Conservation (phyloP, 2,329 filamentous ascomycete genomes). For the Rhynchosporium graminicola region DNA sequence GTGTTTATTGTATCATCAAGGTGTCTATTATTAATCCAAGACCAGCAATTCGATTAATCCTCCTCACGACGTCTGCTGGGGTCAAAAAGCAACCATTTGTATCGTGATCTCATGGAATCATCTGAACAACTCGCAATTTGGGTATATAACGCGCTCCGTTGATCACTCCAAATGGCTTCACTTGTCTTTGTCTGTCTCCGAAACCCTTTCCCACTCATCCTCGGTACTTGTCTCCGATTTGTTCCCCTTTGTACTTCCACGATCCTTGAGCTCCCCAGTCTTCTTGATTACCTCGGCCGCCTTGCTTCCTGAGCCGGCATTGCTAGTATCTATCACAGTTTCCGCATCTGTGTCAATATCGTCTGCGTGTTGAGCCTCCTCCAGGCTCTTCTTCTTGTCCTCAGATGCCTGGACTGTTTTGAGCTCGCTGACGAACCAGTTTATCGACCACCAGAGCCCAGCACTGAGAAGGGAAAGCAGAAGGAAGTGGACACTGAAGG, state of each 20-base stretch:
- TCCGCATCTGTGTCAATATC: slow-evolving; percentile 49
- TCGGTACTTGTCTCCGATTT: slow-evolving; percentile 75
- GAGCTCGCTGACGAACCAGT: slow-evolving; percentile 86
- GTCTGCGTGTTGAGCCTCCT: slow-evolving; percentile 27
- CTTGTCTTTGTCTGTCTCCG: slow-evolving; percentile 66
- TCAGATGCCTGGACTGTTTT: slow-evolving; percentile 50
- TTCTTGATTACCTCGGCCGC: slow-evolving; percentile 35
- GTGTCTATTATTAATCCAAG: too few relatives aligned
- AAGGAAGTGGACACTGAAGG: slow-evolving; percentile 85
- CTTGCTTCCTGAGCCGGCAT: slow-evolving; percentile 33
- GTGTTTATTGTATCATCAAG: too few relatives aligned
- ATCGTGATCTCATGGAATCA: neutral
- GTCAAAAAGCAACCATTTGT: too few relatives aligned
- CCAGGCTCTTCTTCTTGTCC: slow-evolving; percentile 41
- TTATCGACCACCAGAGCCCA: slow-evolving; percentile 89
- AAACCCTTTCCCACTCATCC: slow-evolving; percentile 97
- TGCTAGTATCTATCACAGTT: slow-evolving; percentile 50
- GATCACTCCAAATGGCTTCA: slow-evolving; percentile 34
- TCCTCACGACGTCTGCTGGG: too few relatives aligned
- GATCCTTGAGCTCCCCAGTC: slow-evolving; percentile 36
- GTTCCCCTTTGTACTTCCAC: slow-evolving; percentile 44
- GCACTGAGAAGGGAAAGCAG: slow-evolving; percentile 77
- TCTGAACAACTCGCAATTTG: neutral
- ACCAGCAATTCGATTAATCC: too few relatives aligned
- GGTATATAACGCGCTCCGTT: slow-evolving; percentile 20